Base-by-base conservation (phyloP, 148 eudicot species). In the Chenopodium quinoa region DNA sequence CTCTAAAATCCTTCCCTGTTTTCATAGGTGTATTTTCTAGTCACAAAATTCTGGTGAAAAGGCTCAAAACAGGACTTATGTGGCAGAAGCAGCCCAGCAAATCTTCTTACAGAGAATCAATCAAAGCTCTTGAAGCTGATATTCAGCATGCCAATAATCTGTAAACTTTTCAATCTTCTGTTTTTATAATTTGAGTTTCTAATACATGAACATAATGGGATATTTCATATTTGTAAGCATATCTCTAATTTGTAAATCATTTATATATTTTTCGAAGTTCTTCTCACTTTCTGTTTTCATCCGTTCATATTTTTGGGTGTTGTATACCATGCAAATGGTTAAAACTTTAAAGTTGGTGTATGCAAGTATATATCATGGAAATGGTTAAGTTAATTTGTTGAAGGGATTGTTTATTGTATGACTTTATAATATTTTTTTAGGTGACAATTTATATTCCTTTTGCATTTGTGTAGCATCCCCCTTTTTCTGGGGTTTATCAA, bases 121-220 rank as follows among this genome's bases (percentile, higher is more conserved):
- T 93, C 76, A 87, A 93, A 83, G 80, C 92, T 82, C 93, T 93
- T 86, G 97, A 93, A 89, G 93, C 95, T 91, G 92, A 94, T 89
- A 88, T 94, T 50, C 97, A 90, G 22, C 95, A 94, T 93, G 97
- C 98, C 86, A 94, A 94, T 85, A 85, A 60, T 67, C 81, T 94
- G 97, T 93, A 90, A 89, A 89, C 71, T 29, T 34, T 29, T 25
- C 12, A 31, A 27, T 22, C 20, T 2, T 75, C 13, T 27, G 60
- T 29, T 31, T 63, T 72, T 77, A 11, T 56, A 63, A 2, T 46
- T 71, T 12, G 7, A 10, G 32, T 23, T 48, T 23, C 20, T 56
- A 56, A 56, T 14, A 17, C 14, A 73, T 73, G 9, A 48, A 46
- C 54, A 19, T 67, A 67, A 67, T 67, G 69, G 69, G 11, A 67